Evolutionary conservation across 23 red algal species (phyloP).

Genomic region (Gracilaria gracilis): DNA sequence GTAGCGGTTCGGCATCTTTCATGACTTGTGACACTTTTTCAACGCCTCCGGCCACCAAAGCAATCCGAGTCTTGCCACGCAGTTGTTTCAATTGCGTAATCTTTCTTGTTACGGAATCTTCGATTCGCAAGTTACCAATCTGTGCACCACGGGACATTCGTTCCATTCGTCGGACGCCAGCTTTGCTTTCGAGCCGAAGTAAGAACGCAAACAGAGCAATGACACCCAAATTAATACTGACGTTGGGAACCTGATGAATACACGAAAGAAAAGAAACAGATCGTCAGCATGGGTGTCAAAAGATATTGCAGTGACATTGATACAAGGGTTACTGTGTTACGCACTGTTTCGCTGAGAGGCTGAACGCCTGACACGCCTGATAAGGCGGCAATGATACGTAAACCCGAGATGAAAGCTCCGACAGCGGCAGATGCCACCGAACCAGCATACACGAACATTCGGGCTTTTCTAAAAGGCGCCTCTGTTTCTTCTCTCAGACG

Average conservation of each 20-base stretch:
- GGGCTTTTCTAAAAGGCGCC: slow-evolving; percentile 94
- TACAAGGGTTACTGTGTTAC: background rate
- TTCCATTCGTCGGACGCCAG: slow-evolving; percentile 74
- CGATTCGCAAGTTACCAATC: slow-evolving; percentile 66
- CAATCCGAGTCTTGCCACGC: slow-evolving; percentile 38
- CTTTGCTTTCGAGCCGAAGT: slow-evolving; percentile 47
- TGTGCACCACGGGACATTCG: slow-evolving; percentile 80
- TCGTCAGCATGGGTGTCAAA: background rate
- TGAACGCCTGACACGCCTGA: slow-evolving; percentile 65
- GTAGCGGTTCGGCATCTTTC: slow-evolving; percentile 30
- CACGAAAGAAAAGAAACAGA: background rate
- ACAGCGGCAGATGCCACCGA: slow-evolving; percentile 72
- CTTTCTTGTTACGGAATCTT: slow-evolving; percentile 55
- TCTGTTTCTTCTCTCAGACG: slow-evolving; percentile 93
- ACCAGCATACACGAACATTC: slow-evolving; percentile 86
- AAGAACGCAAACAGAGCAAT: slow-evolving; percentile 49
- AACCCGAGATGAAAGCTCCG: slow-evolving; percentile 73
- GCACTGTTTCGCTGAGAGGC: slow-evolving; percentile 78
- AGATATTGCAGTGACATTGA: background rate
- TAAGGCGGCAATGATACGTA: slow-evolving; percentile 72
- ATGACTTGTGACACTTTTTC: slow-evolving; percentile 55
- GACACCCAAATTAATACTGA: slow-evolving; percentile 72
- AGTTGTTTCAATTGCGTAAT: slow-evolving; percentile 55
- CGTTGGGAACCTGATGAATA: slow-evolving; percentile 36
- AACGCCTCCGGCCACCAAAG: slow-evolving; percentile 55